phyloP scores from a whole-genome alignment of 2,329 filamentous ascomycete species.

The Aureobasidium sp. region DNA sequence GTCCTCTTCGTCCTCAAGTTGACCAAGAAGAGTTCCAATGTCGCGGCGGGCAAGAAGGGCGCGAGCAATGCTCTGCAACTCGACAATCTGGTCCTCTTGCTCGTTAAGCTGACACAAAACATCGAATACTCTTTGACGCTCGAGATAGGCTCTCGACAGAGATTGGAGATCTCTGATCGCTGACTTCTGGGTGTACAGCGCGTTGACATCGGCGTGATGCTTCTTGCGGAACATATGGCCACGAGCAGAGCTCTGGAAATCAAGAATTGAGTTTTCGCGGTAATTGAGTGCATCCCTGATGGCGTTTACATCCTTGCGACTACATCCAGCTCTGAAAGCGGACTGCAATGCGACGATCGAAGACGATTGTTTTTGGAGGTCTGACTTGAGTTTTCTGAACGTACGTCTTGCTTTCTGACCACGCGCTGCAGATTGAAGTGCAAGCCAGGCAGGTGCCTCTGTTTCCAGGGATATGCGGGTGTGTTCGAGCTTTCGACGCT shows the following conservation, averaged over 20 bases:
- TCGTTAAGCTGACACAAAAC: slow-evolving; percentile 63
- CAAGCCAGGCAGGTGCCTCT: slow-evolving; percentile 4
- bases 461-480: not conserved
- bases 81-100: slow-evolving; percentile 56
- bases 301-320: slow-evolving; percentile 16
- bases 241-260: slow-evolving; percentile 46
- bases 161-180: slow-evolving; percentile 59
- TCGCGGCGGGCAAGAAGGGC: slow-evolving; percentile 70
- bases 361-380: slow-evolving; percentile 1
- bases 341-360: slow-evolving; percentile 32
- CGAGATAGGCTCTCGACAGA: slow-evolving; percentile 55
- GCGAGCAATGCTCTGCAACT: slow-evolving; percentile 67
- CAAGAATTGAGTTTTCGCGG: slow-evolving; percentile 36
- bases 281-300: slow-evolving; percentile 31
- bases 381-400: slow-evolving; percentile 11
- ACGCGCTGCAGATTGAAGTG: slow-evolving; percentile 14
- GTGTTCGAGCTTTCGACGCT: slow-evolving; percentile 22
- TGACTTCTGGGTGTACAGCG: slow-evolving; percentile 50
- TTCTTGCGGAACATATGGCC: slow-evolving; percentile 39
- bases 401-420: slow-evolving; percentile 5
- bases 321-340: slow-evolving; percentile 27
- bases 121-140: slow-evolving; percentile 51
- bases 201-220: slow-evolving; percentile 37
- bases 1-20: slow-evolving; percentile 79
- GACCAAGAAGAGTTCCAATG: slow-evolving; percentile 63